A percentile compares a stretch with the other conserved stretches of the same genome.
Evolutionary conservation across 805 yeast genomes (phyloP).

Genomic region (Barnettozyma sp.): DNA sequence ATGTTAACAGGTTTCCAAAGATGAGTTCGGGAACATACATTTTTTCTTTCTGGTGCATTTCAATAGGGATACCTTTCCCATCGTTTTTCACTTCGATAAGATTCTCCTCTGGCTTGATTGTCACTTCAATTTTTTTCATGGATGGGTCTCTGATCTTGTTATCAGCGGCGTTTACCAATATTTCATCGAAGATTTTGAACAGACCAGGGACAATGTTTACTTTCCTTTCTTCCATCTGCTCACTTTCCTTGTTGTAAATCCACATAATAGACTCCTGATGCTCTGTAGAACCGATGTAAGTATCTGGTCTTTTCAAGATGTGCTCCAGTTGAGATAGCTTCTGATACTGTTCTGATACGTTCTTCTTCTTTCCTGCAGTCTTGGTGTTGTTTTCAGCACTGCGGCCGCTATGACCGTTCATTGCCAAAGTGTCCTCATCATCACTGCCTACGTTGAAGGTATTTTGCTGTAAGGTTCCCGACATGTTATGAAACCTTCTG

Average conservation of each 20-base stretch:
- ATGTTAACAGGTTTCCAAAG: constrained; percentile 90
- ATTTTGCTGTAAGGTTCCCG: too few species aligned
- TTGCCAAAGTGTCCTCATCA: too few species aligned
- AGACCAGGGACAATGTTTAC: constrained; percentile 92
- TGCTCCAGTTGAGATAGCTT: constrained; percentile 93
- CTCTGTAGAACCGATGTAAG: constrained; percentile 94
- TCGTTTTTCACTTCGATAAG: constrained; percentile 79
- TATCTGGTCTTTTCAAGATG: constrained; percentile 94
- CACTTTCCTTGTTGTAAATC: constrained; percentile 65
- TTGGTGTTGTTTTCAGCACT: constrained; percentile 10
- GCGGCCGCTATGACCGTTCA: too few species aligned
- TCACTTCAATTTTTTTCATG: constrained; percentile 84
- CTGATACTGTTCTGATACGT: constrained; percentile 74
- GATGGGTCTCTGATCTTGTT: constrained; percentile 91
- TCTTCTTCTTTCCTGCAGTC: constrained; percentile 26
- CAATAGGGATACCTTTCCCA: constrained; percentile 93
- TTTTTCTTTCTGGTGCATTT: constrained; percentile 84
- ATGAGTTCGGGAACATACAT: constrained; percentile 94
- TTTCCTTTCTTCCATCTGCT: constrained; percentile 47
- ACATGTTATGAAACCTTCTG: too few species aligned
- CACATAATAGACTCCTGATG: constrained; percentile 73
- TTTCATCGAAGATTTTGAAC: constrained; percentile 94
- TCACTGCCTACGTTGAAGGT: too few species aligned
- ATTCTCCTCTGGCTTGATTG: constrained; percentile 68
- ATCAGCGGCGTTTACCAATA: constrained; percentile 96